phyloP scores from a whole-genome alignment of 2,329 filamentous ascomycete species.

The Colletotrichum sublineola region DNA sequence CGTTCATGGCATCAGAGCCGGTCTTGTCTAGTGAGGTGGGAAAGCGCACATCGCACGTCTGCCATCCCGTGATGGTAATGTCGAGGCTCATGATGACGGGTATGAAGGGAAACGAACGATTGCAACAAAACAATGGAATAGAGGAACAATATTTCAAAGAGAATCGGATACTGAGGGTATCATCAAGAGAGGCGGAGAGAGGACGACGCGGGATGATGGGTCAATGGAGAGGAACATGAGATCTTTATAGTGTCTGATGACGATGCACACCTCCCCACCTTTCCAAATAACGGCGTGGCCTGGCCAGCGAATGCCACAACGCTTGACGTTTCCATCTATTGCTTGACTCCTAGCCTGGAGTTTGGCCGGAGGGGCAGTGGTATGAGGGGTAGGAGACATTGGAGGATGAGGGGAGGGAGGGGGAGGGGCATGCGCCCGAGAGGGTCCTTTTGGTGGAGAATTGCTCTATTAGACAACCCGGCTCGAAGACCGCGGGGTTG shows the following conservation, averaged over 20 bases:
- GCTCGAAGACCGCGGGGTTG: conserved; percentile 26
- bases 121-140: not conserved
- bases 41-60: conserved; percentile 81
- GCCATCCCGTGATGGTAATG: conserved; percentile 80
- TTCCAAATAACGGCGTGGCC: conserved; percentile 7
- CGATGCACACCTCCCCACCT: conserved; percentile 20
- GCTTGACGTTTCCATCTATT: conserved; percentile 24
- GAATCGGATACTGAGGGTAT: conserved; percentile 3
- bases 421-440: conserved; percentile 40
- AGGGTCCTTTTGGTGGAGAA: conserved; percentile 38
- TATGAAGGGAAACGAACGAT: not conserved
- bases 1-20: conserved; percentile 98
- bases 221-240: conserved; percentile 1
- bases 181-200: not conserved
- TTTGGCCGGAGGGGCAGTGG: conserved; percentile 26
- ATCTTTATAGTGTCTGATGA: conserved; percentile 35
- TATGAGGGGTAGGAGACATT: conserved; percentile 19
- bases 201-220: not conserved
- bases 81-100: conserved; percentile 58
- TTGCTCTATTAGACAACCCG: conserved; percentile 23
- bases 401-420: conserved; percentile 28
- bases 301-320: conserved; percentile 25
- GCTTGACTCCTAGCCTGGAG: conserved; percentile 32
- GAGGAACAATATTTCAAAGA: not conserved
- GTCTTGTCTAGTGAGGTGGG: conserved; percentile 96